Evolutionary conservation across 2,329 filamentous ascomycete species (phyloP).

Genomic region (Monosporascus sp.): DNA sequence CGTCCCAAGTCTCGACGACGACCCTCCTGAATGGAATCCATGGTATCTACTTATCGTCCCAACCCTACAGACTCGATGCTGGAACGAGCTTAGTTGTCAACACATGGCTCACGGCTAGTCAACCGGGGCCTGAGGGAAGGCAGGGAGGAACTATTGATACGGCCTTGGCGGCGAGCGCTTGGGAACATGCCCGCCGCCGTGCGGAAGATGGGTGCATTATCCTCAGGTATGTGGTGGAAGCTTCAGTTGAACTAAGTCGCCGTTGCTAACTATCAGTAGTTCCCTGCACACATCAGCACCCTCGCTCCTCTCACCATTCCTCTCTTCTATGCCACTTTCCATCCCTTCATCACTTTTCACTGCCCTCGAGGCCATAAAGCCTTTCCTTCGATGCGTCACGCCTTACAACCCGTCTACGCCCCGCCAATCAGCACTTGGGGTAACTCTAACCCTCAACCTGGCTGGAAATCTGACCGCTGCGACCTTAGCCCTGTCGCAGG

Average conservation of each 20-base stretch:
- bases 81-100: constrained; percentile 91
- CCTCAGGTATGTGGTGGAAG: constrained; percentile 61
- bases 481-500: constrained; percentile 72
- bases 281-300: constrained; percentile 86
- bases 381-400: constrained; percentile 83
- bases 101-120: constrained; percentile 83
- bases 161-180: constrained; percentile 73
- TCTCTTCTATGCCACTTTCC: constrained; percentile 72
- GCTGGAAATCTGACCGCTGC: constrained; percentile 73
- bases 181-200: constrained; percentile 92
- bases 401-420: constrained; percentile 82
- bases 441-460: constrained; percentile 76
- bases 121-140: constrained; percentile 62
- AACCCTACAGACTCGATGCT: constrained; percentile 82
- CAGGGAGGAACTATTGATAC: constrained; percentile 75
- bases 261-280: constrained; percentile 39
- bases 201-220: constrained; percentile 95
- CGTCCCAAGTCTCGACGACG: constrained; percentile 82
- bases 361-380: constrained; percentile 73
- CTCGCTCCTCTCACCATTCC: constrained; percentile 75
- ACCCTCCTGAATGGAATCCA: constrained; percentile 90
- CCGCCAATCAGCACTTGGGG: constrained; percentile 73
- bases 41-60: constrained; percentile 75
- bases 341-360: constrained; percentile 72
- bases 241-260: background rate